Base-by-base conservation (phyloP, 768 basidiomycete genomes). In the Pisolithus tinctorius region DNA sequence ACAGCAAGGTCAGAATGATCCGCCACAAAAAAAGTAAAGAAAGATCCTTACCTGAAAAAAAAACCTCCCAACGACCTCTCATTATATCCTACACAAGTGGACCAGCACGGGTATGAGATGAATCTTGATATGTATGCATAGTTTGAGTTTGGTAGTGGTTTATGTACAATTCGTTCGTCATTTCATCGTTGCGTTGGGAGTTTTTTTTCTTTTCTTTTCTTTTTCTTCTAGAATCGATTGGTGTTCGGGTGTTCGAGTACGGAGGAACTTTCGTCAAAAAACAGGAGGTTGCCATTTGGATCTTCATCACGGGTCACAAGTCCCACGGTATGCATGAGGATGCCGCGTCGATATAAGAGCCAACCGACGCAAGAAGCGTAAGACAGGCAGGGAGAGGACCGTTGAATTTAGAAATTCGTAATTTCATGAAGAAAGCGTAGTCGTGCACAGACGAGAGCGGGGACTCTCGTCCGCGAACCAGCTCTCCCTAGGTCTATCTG, bases 401-500 rank as follows among this genome's bases (percentile, higher is more conserved):
- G 4, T 3, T 1, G 17, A 20, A 4, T 41, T 41, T 9, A 20
- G 25, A 17, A 4, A 20, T 25, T 17, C 16, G 17, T 7, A 41
- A 7, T 9, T 41, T 17, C 17, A 17, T 25, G 25, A 16, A n/a
- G 16, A 23, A 13, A n/a, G 17, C 17, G 25, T 41, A 9, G 40
- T 44, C 26, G 31, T n/a, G 9, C 45, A 20, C 25, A 17, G 4
- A 26, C 14, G 30, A 30, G 29, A 31, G 10, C 9, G 45, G 13
- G 31, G 34, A 26, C 45, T 23, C 27, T 52, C 57, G 11, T 51
- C 50, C 11, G 46, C 34, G n/a, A 56, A 29, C 55, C 52, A 54
- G 40, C 54, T 62, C 23, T 49, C 56, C 23, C 41, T 47, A 23
- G 47, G 52, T 25, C 39, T 26, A 10, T 47, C 40, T 4, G 49